Conservation (phyloP, 2,329 filamentous ascomycete species). For the Dothidotthia symphoricarpi region DNA sequence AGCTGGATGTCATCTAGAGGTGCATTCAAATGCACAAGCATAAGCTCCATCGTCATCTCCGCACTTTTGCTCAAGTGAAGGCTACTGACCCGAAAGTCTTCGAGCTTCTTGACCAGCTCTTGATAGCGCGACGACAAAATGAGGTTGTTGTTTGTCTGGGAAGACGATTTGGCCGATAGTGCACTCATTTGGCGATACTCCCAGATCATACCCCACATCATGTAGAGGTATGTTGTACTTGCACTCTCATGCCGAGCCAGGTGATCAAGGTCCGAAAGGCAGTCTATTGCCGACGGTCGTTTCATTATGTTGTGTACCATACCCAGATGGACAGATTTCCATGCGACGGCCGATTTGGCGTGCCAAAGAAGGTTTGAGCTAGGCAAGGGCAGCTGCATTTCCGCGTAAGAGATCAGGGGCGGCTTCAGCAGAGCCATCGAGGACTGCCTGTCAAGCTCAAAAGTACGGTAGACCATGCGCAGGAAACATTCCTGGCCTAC, state of each 20-base stretch:
- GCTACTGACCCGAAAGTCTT: constrained; percentile 52
- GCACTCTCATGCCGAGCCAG: constrained; percentile 33
- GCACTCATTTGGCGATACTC: constrained; percentile 63
- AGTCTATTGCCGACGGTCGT: constrained; percentile 31
- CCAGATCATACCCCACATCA: constrained; percentile 64
- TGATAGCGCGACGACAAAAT: constrained; percentile 45
- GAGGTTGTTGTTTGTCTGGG: constrained; percentile 32
- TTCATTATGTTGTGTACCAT: constrained; percentile 16
- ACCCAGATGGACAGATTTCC: constrained; percentile 61
- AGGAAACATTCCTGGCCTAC: constrained; percentile 65
- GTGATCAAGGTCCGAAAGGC: constrained; percentile 26
- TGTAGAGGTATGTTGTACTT: constrained; percentile 62
- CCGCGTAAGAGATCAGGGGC: constrained; percentile 66
- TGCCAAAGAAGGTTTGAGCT: constrained; percentile 63
- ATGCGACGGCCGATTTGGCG: constrained; percentile 61
- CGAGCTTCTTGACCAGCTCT: constrained; percentile 61
- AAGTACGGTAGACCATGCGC: constrained; percentile 64
- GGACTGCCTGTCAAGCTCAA: constrained; percentile 64
- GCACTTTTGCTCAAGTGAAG: constrained; percentile 32
- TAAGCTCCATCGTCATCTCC: constrained; percentile 47
- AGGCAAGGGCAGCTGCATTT: constrained; percentile 65
- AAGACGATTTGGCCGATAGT: constrained; percentile 48
- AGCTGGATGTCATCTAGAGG: constrained; percentile 65
- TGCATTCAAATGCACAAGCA: constrained; percentile 64
- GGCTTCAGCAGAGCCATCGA: constrained; percentile 66